A percentile compares a stretch with the other conserved stretches of the same genome.
phyloP scores from a whole-genome alignment of 306 rosid species.

The Geum urbanum region DNA sequence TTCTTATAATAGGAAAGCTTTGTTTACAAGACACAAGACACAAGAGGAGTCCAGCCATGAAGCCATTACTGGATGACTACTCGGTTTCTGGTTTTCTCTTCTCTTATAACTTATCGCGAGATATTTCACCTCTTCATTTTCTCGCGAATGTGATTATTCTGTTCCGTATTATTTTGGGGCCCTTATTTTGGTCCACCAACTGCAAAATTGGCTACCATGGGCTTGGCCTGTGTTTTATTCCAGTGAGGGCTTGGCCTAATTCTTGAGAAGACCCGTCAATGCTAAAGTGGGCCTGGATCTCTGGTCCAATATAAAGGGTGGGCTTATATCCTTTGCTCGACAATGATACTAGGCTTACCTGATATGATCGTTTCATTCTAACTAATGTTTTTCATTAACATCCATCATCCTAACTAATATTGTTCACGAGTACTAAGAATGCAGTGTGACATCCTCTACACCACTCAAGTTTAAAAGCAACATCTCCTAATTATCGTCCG shows the following conservation, averaged over 20 bases:
- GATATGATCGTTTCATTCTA: too few relatives aligned
- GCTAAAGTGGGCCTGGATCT: not conserved
- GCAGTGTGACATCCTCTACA: too few relatives aligned
- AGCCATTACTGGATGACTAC: constrained; percentile 2
- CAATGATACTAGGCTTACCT: too few relatives aligned
- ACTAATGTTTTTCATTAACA: too few relatives aligned
- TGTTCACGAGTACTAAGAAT: too few relatives aligned
- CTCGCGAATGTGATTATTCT: not conserved
- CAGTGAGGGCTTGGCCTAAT: not conserved
- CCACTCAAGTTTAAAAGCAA: too few relatives aligned
- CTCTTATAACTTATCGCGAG: constrained; percentile 17
- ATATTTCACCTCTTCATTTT: constrained; percentile 1
- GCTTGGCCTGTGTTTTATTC: not conserved
- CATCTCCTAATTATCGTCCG: too few relatives aligned
- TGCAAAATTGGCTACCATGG: not conserved
- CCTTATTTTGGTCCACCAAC: not conserved
- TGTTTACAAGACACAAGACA: constrained; percentile 20
- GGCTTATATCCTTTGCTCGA: not conserved
- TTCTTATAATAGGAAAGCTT: constrained; percentile 19
- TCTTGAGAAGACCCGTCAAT: not conserved
- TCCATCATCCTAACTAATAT: too few relatives aligned
- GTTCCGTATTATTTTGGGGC: not conserved
- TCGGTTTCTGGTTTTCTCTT: not conserved
- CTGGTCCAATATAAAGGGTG: not conserved
- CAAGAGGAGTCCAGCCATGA: constrained; percentile 17